Conservation (phyloP, 352 stramenopile species). For the Globisporangium okanoganense region DNA sequence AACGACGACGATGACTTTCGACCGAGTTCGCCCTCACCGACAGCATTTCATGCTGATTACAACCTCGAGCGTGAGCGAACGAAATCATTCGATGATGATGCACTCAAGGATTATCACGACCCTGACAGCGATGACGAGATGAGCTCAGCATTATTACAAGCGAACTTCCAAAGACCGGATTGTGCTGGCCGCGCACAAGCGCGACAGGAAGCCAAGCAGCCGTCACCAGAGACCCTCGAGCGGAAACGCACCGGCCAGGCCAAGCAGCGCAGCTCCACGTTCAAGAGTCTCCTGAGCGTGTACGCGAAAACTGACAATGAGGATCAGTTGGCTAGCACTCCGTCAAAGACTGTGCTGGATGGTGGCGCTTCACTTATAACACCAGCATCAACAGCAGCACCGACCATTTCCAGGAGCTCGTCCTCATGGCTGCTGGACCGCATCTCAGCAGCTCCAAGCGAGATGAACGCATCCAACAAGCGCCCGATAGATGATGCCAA, state of each 20-base stretch:
- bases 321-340: not conserved
- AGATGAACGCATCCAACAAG: conserved; percentile 9
- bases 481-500: not conserved
- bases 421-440: conserved; percentile 22
- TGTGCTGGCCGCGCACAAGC: not conserved
- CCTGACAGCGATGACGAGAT: not conserved
- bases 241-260: conserved; percentile 12
- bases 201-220: not conserved
- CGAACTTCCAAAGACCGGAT: not conserved
- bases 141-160: not conserved
- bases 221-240: conserved; percentile 12
- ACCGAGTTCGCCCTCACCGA: not conserved
- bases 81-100: not conserved
- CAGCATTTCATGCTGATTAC: not conserved
- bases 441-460: conserved; percentile 6
- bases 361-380: not conserved
- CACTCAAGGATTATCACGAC: not conserved
- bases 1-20: conserved; percentile 8
- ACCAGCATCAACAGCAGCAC: conserved; percentile 7
- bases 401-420: conserved; percentile 12
- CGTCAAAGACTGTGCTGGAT: conserved; percentile 7
- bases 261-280: conserved; percentile 20
- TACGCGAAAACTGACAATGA: conserved; percentile 1
- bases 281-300: conserved; percentile 13
- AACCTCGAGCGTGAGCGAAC: not conserved